phyloP scores from a whole-genome alignment of 305 asterid genomes.

The Plantago lanceolata region DNA sequence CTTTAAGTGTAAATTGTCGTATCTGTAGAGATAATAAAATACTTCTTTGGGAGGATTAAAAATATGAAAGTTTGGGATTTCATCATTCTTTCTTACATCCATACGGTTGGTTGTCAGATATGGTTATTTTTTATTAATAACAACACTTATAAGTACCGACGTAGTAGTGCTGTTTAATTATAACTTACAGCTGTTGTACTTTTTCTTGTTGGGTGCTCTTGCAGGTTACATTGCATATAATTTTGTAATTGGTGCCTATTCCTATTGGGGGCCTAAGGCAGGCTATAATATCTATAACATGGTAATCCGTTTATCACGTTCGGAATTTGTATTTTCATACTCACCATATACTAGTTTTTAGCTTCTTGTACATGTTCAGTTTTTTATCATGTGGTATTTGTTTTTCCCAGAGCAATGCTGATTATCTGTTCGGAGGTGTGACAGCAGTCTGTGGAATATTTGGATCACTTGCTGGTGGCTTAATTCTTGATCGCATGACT shows the following conservation, averaged over 20 bases:
- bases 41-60: background rate
- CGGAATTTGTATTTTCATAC: background rate
- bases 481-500: conserved; percentile 56
- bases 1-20: background rate
- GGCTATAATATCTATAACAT: conserved; percentile 85
- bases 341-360: too few species aligned
- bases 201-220: conserved; percentile 23
- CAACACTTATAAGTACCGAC: background rate
- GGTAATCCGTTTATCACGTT: conserved; percentile 45
- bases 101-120: background rate
- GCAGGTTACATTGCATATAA: conserved; percentile 94
- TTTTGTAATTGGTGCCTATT: conserved; percentile 92
- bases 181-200: conserved; percentile 8
- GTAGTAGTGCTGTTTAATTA: background rate
- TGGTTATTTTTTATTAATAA: background rate
- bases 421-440: conserved; percentile 81
- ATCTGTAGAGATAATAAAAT: background rate
- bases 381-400: conserved; percentile 13
- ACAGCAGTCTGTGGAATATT: conserved; percentile 74
- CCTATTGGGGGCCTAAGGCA: conserved; percentile 99
- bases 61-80: background rate
- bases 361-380: background rate
- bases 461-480: conserved; percentile 83
- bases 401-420: conserved; percentile 63
- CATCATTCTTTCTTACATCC: background rate